A percentile compares a stretch with the other conserved stretches of the same genome.
Evolutionary conservation across 2,329 filamentous ascomycete genomes (phyloP).

Genomic region (Calonectria montana): DNA sequence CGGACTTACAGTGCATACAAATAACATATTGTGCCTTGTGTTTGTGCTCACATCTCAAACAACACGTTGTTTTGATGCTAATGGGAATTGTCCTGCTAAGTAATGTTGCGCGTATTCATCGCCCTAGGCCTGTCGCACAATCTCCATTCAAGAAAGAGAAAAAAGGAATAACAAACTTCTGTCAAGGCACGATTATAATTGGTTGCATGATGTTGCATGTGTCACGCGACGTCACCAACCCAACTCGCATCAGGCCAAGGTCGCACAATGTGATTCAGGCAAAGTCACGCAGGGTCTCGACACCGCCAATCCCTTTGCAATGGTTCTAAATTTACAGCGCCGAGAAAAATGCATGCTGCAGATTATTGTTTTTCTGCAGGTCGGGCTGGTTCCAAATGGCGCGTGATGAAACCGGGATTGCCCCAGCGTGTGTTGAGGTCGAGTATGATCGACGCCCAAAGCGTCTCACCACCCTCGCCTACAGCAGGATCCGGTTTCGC

Average conservation of each 20-base stretch:
- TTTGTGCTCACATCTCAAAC: too few species aligned
- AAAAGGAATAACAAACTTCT: background rate
- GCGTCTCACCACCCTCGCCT: conserved; percentile 38
- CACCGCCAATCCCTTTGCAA: background rate
- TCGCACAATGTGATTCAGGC: background rate
- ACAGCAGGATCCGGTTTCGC: conserved; percentile 39
- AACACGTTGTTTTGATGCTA: too few species aligned
- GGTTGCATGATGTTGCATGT: background rate
- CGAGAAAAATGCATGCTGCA: background rate
- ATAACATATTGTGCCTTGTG: too few species aligned
- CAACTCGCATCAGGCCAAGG: background rate
- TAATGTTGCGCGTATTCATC: too few species aligned
- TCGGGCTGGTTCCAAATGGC: background rate
- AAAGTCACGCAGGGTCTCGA: background rate
- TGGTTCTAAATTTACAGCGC: background rate
- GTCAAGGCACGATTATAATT: background rate
- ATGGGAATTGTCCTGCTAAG: too few species aligned
- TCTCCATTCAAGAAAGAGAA: too few species aligned
- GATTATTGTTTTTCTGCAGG: background rate
- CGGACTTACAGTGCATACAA: too few species aligned
- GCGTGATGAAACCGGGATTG: conserved; percentile 20
- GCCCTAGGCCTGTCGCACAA: background rate
- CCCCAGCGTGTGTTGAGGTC: conserved; percentile 2
- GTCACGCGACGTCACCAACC: background rate
- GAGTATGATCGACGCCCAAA: conserved; percentile 30